These are phyloP conservation scores for Rhamnella rubrinervis DNA, from an alignment of 331 rosid species.

Conservation along the genomic window DNA sequence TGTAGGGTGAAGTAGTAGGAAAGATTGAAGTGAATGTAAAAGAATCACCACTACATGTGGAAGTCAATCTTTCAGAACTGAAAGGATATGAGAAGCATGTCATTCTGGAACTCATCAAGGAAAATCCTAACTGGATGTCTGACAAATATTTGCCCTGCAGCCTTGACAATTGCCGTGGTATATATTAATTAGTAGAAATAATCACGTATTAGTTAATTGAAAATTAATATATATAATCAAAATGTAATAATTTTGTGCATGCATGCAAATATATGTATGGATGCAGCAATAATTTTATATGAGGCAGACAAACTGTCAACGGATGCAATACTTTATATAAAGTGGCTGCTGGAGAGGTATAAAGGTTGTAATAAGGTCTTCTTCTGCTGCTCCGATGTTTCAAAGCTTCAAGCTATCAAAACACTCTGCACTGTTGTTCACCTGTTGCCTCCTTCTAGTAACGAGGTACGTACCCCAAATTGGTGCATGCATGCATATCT, in stretches of 20 bases:
- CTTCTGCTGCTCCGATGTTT: constrained; percentile 80
- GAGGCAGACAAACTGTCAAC: constrained; percentile 69
- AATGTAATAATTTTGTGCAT: too few relatives aligned
- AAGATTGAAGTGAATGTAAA: constrained; percentile 50
- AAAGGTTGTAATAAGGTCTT: constrained; percentile 66
- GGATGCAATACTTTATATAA: constrained; percentile 61
- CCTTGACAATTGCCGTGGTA: constrained; percentile 63
- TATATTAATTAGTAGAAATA: not conserved
- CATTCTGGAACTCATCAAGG: constrained; percentile 63
- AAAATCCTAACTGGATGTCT: constrained; percentile 32
- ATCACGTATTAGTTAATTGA: too few relatives aligned
- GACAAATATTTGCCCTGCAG: constrained; percentile 38
- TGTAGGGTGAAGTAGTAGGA: constrained; percentile 63
- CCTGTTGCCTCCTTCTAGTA: constrained; percentile 59
- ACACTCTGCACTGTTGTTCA: constrained; percentile 55
- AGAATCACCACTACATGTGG: constrained; percentile 60
- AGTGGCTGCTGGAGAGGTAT: constrained; percentile 77
- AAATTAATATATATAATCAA: too few relatives aligned
- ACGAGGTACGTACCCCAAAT: constrained; percentile 40
- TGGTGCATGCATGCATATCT: not conserved
- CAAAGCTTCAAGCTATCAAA: constrained; percentile 65
- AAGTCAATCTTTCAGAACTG: constrained; percentile 69
- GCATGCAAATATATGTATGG: constrained; percentile 19
- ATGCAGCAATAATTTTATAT: constrained; percentile 64
- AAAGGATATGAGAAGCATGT: constrained; percentile 77